Base-by-base conservation (phyloP, 208 protist species). In the Crithidia mellificae region DNA sequence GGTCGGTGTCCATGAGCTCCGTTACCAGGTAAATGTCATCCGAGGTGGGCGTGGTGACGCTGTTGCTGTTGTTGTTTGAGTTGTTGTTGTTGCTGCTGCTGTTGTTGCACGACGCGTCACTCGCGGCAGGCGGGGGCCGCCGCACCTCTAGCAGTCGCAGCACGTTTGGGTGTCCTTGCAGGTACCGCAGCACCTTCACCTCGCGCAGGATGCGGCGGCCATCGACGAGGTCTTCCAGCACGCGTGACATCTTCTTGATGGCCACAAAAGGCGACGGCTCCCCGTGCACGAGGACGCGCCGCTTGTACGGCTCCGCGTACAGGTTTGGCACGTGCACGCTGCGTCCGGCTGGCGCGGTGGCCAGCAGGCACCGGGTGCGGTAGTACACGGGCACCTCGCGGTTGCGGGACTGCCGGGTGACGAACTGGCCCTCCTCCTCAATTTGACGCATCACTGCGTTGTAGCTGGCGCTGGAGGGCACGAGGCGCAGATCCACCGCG, bases 201-300 rank as follows among this genome's bases (percentile, higher is more conserved):
- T 99, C 98, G 20, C 98, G 80, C 50, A 98, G 65, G 4, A 92
- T 97, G 15, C 98, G 87, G 43, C 98, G 98, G 12, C 89, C 86
- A 58, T 98, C 97, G n/a, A 96, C 92, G 2, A 95, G 53, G 58
- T 98, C 87, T 20, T 95, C 79, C 66, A 99, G 98, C 5, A 94
- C 83, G 29, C 92, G 88, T 0, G 68, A 39, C 49, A 99, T 89
- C 68, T 98, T 99, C 68, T 99, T 99, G 62, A 99, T 98, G 6
- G 97, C 98, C 2, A 98, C 94, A 27, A 91, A 87, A 17, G 80
- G 68, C 0, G 74, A 78, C 50, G 22, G 41, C 49, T 67, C 50
- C 22, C 68, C 72, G 39, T 30, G 64, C 9, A 63, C 34, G 25
- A 80, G 55, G 17, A 27, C 32, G 27, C 69, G 64, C 39, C 78